Evolutionary conservation across 768 basidiomycete genomes (phyloP).

Genomic region (Naganishia kalamii): DNA sequence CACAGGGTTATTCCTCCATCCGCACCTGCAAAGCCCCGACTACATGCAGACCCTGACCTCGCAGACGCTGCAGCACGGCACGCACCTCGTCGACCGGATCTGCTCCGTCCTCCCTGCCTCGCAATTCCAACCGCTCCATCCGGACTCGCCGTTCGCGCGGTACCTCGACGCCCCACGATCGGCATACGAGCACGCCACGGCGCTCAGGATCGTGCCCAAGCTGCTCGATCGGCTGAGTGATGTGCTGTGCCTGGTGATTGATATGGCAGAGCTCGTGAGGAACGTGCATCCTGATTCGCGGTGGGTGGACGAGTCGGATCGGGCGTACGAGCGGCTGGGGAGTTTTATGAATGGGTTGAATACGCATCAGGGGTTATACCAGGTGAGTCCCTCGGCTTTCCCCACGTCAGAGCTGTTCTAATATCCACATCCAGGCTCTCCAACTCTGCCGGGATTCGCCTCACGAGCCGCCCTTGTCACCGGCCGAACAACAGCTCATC

Average conservation of each 20-base stretch:
- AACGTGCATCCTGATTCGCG: conserved; percentile 81
- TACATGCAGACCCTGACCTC: conserved; percentile 67
- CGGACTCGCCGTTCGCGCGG: conserved; percentile 14
- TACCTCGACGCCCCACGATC: conserved; percentile 20
- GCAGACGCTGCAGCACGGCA: conserved; percentile 72
- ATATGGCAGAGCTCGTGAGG: conserved; percentile 85
- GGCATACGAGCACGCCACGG: conserved; percentile 55
- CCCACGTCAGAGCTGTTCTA: not conserved
- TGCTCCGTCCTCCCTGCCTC: conserved; percentile 53
- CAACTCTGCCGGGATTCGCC: conserved; percentile 38
- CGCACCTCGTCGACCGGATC: conserved; percentile 76
- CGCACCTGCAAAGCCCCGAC: conserved; percentile 61
- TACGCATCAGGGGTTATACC: conserved; percentile 81
- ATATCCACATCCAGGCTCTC: conserved; percentile 32
- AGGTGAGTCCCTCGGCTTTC: conserved; percentile 55
- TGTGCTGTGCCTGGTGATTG: conserved; percentile 90
- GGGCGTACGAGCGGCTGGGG: conserved; percentile 82
- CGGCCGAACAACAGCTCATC: conserved; percentile 54
- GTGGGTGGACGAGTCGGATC: conserved; percentile 79
- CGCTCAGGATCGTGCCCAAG: conserved; percentile 78
- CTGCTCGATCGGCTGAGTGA: conserved; percentile 95
- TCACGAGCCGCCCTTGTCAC: conserved; percentile 30
- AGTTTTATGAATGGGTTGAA: conserved; percentile 97
- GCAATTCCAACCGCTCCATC: conserved; percentile 22
- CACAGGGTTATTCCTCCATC: conserved; percentile 81